phyloP scores from a whole-genome alignment of 768 basidiomycete genomes.

The Collybia sp. region DNA sequence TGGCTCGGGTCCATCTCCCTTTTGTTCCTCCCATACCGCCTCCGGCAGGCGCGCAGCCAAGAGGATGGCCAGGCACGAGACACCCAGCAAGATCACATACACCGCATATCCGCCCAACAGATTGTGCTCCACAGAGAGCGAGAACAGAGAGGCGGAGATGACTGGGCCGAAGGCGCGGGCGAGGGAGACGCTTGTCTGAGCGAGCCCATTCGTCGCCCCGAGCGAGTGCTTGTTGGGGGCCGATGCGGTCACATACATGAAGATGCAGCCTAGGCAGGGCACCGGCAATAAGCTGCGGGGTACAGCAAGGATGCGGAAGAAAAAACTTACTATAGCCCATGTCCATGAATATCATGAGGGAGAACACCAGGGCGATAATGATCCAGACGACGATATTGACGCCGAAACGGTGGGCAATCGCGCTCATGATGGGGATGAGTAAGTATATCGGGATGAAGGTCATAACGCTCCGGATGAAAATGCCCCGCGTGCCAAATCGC shows the following conservation, averaged over 20 bases:
- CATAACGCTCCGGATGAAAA: slow-evolving; percentile 35
- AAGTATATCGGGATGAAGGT: slow-evolving; percentile 30
- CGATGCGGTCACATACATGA: slow-evolving; percentile 46
- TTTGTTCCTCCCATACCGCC: slow-evolving; percentile 26
- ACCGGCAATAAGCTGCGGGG: background rate
- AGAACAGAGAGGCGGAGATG: slow-evolving; percentile 46
- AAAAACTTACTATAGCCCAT: background rate
- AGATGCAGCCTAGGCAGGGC: slow-evolving; percentile 33
- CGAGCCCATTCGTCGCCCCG: slow-evolving; percentile 48
- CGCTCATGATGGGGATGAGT: background rate
- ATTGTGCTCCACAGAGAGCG: slow-evolving; percentile 43
- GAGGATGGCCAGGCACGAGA: slow-evolving; percentile 25
- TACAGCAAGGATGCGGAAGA: background rate
- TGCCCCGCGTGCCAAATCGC: slow-evolving; percentile 39
- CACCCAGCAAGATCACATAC: slow-evolving; percentile 29
- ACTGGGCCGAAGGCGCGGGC: slow-evolving; percentile 47
- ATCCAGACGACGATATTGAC: background rate
- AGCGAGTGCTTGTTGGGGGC: slow-evolving; percentile 44
- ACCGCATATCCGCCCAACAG: slow-evolving; percentile 42
- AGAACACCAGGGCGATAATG: background rate
- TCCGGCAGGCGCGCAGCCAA: slow-evolving; percentile 31
- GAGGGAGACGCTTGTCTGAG: slow-evolving; percentile 37
- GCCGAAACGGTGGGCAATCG: background rate
- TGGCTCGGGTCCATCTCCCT: background rate
- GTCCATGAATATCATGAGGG: background rate